Evolutionary conservation across 306 rosid species (phyloP).

Genomic region (Ochetophila trinervis): DNA sequence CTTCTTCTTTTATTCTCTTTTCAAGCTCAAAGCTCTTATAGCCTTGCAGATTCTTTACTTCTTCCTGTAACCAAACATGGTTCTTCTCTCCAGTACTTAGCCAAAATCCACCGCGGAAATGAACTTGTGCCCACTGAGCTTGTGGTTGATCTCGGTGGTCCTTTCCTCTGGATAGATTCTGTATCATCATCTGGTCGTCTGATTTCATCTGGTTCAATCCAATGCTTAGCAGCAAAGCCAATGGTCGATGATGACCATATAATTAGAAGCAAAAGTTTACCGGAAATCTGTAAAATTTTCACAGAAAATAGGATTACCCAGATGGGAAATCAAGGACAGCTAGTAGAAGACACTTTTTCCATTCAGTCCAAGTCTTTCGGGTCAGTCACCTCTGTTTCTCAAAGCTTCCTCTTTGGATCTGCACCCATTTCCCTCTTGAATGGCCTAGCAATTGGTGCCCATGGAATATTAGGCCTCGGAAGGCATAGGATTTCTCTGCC

Average conservation of each 20-base stretch:
- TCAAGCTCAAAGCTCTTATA: constrained; percentile 11
- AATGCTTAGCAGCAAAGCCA: constrained; percentile 46
- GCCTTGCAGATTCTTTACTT: not conserved
- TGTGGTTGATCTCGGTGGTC: constrained; percentile 56
- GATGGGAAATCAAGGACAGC: constrained; percentile 24
- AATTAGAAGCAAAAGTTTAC: not conserved
- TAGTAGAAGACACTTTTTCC: constrained; percentile 41
- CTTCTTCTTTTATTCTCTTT: not conserved
- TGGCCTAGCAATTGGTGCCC: constrained; percentile 46
- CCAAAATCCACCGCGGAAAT: constrained; percentile 40
- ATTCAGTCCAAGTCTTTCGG: constrained; percentile 15
- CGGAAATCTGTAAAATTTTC: constrained; percentile 32
- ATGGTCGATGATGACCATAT: not conserved
- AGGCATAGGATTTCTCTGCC: constrained; percentile 47
- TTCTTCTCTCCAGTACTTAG: constrained; percentile 54
- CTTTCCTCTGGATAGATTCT: constrained; percentile 50
- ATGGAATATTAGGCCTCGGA: constrained; percentile 66
- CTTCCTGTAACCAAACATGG: constrained; percentile 47
- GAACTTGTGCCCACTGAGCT: constrained; percentile 38
- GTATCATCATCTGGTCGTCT: constrained; percentile 24
- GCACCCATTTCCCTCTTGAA: constrained; percentile 39
- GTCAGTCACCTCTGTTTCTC: constrained; percentile 5
- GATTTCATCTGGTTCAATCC: constrained; percentile 47
- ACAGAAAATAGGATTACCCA: constrained; percentile 36
- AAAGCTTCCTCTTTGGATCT: constrained; percentile 38